phyloP scores from a whole-genome alignment of 2,329 filamentous ascomycete species.

The Pseudocercospora cruenta region DNA sequence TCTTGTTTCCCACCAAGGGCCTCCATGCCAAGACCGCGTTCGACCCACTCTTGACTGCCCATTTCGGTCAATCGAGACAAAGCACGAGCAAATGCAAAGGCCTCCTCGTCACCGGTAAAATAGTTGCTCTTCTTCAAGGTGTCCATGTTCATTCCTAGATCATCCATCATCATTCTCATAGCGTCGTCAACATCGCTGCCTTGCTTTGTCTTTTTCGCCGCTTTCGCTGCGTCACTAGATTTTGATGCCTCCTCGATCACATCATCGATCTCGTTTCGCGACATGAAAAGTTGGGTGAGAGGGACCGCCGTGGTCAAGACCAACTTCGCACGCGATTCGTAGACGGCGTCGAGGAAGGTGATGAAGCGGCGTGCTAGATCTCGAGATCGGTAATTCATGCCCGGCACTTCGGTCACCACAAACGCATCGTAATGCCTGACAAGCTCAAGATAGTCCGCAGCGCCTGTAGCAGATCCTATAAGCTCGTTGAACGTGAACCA shows the following conservation, averaged over 20 bases:
- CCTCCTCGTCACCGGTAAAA: slow-evolving; percentile 93
- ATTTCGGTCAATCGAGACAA: slow-evolving; percentile 85
- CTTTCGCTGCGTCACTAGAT: slow-evolving; percentile 34
- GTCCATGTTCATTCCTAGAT: slow-evolving; percentile 80
- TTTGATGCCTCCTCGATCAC: slow-evolving; percentile 46
- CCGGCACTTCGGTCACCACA: slow-evolving; percentile 83
- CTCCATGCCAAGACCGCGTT: slow-evolving; percentile 71
- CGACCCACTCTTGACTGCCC: slow-evolving; percentile 94
- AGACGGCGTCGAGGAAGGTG: slow-evolving; percentile 95
- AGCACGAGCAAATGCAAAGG: slow-evolving; percentile 92
- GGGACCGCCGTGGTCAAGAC: slow-evolving; percentile 89
- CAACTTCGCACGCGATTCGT: slow-evolving; percentile 89
- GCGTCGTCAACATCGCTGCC: slow-evolving; percentile 61
- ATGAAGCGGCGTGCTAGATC: slow-evolving; percentile 93
- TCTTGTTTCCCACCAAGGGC: slow-evolving; percentile 53
- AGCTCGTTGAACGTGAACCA: slow-evolving; percentile 93
- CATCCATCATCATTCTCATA: slow-evolving; percentile 83
- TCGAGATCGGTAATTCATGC: slow-evolving; percentile 69
- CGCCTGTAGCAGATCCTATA: slow-evolving; percentile 84
- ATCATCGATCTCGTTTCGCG: slow-evolving; percentile 46
- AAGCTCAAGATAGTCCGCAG: slow-evolving; percentile 93
- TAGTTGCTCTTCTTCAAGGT: slow-evolving; percentile 83
- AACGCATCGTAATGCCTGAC: slow-evolving; percentile 90
- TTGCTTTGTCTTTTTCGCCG: slow-evolving; percentile 36
- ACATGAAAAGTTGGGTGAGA: slow-evolving; percentile 75